A percentile compares a stretch with the other conserved stretches of the same genome.
These are phyloP conservation scores for Curvularia sp. DNA, from an alignment of 2,329 filamentous ascomycete species.

Conservation along the genomic window DNA sequence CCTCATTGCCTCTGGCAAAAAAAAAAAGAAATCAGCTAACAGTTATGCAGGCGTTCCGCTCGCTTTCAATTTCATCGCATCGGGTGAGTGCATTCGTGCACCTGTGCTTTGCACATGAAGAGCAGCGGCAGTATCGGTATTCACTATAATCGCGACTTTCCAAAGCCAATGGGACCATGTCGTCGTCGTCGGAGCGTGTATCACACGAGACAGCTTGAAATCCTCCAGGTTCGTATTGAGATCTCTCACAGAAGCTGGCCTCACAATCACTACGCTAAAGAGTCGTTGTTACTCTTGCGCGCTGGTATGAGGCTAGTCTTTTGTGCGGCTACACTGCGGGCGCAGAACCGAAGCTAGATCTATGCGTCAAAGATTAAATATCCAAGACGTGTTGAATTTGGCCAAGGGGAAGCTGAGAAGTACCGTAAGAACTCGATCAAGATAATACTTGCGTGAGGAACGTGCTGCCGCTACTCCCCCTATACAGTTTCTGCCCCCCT, in stretches of 20 bases:
- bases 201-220: constrained; percentile 27
- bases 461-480: constrained; percentile 81
- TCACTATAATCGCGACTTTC: constrained; percentile 20
- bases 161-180: constrained; percentile 10
- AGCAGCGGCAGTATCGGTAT: constrained; percentile 69
- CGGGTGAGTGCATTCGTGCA: constrained; percentile 73
- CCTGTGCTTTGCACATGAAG: constrained; percentile 51
- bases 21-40: constrained; percentile 28
- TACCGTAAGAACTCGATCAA: constrained; percentile 97
- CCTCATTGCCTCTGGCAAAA: neutral
- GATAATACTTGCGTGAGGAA: constrained; percentile 99
- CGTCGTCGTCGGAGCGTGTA: constrained; percentile 20
- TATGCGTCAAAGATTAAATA: constrained; percentile 10
- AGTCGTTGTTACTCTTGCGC: neutral
- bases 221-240: constrained; percentile 52
- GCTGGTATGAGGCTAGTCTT: constrained; percentile 25
- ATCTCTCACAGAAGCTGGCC: constrained; percentile 45
- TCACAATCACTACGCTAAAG: constrained; percentile 11
- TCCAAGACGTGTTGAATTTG: constrained; percentile 12
- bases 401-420: constrained; percentile 81
- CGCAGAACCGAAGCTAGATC: constrained; percentile 63
- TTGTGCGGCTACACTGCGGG: constrained; percentile 79
- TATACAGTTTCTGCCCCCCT: constrained; percentile 47
- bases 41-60: constrained; percentile 72
- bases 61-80: constrained; percentile 88